Conservation (phyloP, 768 basidiomycete genomes). For the Floccularia luteovirens region DNA sequence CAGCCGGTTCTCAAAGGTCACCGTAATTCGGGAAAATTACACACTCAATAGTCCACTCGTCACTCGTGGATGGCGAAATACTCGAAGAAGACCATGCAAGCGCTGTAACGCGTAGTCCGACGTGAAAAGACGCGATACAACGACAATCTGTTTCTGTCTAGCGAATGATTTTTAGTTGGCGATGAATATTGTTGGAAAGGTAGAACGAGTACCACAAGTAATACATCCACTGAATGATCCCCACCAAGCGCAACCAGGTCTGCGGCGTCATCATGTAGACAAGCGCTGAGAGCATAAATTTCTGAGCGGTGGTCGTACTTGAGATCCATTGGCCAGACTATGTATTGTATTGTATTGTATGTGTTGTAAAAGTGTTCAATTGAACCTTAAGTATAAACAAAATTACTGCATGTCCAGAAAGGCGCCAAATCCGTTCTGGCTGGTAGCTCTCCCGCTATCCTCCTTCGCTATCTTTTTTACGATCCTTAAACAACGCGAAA, state of each 20-base stretch:
- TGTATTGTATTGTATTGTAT: background rate
- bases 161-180: conserved; percentile 8
- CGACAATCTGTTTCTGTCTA: conserved; percentile 36
- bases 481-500: conserved; percentile 49
- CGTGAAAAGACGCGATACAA: conserved; percentile 62
- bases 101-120: conserved; percentile 65
- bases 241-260: conserved; percentile 73
- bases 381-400: background rate
- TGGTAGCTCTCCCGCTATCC: conserved; percentile 45
- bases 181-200: background rate
- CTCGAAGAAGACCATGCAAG: conserved; percentile 73
- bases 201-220: conserved; percentile 46
- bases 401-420: conserved; percentile 12
- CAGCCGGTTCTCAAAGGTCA: no score
- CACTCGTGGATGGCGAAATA: conserved; percentile 55
- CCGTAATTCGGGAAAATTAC: no score
- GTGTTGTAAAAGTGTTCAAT: background rate
- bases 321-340: conserved; percentile 39
- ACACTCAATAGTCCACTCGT: conserved; percentile 70
- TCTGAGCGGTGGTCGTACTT: conserved; percentile 51
- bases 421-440: conserved; percentile 57
- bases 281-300: conserved; percentile 57
- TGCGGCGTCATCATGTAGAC: conserved; percentile 51
- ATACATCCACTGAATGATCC: conserved; percentile 63
- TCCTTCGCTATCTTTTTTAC: conserved; percentile 53